Conservation (phyloP, 352 stramenopile species). For the Globisporangium nodosum region DNA sequence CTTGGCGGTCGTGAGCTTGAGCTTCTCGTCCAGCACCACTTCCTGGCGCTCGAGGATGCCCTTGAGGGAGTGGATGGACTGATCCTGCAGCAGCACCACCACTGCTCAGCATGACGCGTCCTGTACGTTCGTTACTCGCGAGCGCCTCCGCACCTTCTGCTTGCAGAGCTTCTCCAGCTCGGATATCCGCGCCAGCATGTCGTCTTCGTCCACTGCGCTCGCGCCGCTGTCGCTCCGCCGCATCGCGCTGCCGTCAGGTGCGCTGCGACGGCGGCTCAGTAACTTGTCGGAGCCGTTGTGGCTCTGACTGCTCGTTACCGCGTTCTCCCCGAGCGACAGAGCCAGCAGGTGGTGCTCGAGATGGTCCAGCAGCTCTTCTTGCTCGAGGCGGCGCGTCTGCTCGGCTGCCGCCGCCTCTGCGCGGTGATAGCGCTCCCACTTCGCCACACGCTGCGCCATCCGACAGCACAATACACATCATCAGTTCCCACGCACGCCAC, state of each 20-base stretch:
- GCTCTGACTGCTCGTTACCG: not conserved
- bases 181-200: slow-evolving; percentile 27
- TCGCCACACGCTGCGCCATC: slow-evolving; percentile 31
- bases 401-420: slow-evolving; percentile 32
- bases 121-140: not conserved
- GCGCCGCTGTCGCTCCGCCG: slow-evolving; percentile 2
- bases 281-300: not conserved
- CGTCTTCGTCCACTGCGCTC: slow-evolving; percentile 12
- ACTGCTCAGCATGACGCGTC: not conserved
- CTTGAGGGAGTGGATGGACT: slow-evolving; percentile 57
- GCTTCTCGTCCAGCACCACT: slow-evolving; percentile 55
- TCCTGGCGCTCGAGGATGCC: slow-evolving; percentile 68
- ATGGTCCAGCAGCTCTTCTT: slow-evolving; percentile 49
- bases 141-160: slow-evolving; percentile 46
- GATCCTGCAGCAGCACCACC: slow-evolving; percentile 31
- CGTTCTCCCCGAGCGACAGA: slow-evolving; percentile 26
- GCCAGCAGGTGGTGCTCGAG: slow-evolving; percentile 35
- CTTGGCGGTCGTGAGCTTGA: slow-evolving; percentile 60
- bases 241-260: slow-evolving; percentile 7
- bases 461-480: too few relatives aligned
- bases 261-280: slow-evolving; percentile 10
- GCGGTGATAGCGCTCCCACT: slow-evolving; percentile 57
- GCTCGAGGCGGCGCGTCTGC: slow-evolving; percentile 28
- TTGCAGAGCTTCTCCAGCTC: slow-evolving; percentile 72
- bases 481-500: too few relatives aligned